Percentiles rank a stretch among this genome's conserved stretches.
These are phyloP conservation scores for Penicillium sp. DNA, from an alignment of 2,329 filamentous ascomycete genomes.

Conservation along the genomic window DNA sequence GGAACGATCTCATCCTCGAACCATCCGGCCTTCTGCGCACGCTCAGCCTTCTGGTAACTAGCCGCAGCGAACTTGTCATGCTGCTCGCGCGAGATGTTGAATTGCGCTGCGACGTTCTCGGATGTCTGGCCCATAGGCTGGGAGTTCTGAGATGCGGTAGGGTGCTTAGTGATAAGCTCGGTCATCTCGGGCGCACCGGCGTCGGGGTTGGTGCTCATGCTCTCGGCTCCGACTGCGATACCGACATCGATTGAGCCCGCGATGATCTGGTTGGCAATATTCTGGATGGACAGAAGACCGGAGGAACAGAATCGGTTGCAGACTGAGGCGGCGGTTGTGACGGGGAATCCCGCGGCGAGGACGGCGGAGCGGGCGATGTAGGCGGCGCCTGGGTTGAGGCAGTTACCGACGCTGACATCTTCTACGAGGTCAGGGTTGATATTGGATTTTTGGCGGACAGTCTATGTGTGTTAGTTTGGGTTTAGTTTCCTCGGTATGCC, in stretches of 20 bases:
- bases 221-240: slow-evolving; percentile 87
- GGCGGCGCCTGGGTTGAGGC: slow-evolving; percentile 82
- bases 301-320: slow-evolving; percentile 91
- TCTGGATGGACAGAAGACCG: slow-evolving; percentile 83
- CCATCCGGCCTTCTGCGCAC: slow-evolving; percentile 77
- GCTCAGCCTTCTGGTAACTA: slow-evolving; percentile 81
- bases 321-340: slow-evolving; percentile 72
- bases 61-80: slow-evolving; percentile 84
- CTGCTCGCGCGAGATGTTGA: slow-evolving; percentile 63
- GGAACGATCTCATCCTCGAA: slow-evolving; percentile 87
- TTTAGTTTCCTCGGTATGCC: neutral
- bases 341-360: slow-evolving; percentile 82
- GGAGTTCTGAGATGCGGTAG: slow-evolving; percentile 83
- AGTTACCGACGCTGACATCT: slow-evolving; percentile 84
- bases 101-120: slow-evolving; percentile 86
- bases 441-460: slow-evolving; percentile 75
- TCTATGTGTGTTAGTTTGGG: slow-evolving; percentile 38
- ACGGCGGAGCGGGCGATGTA: slow-evolving; percentile 87
- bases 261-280: slow-evolving; percentile 88
- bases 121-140: slow-evolving; percentile 90
- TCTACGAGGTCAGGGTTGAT: slow-evolving; percentile 85
- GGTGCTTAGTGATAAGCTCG: slow-evolving; percentile 70
- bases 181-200: slow-evolving; percentile 80
- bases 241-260: slow-evolving; percentile 88
- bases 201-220: slow-evolving; percentile 86